These are phyloP conservation scores for Helianthus tuberosus DNA, from an alignment of 129 eudicot genomes.

Conservation along the genomic window DNA sequence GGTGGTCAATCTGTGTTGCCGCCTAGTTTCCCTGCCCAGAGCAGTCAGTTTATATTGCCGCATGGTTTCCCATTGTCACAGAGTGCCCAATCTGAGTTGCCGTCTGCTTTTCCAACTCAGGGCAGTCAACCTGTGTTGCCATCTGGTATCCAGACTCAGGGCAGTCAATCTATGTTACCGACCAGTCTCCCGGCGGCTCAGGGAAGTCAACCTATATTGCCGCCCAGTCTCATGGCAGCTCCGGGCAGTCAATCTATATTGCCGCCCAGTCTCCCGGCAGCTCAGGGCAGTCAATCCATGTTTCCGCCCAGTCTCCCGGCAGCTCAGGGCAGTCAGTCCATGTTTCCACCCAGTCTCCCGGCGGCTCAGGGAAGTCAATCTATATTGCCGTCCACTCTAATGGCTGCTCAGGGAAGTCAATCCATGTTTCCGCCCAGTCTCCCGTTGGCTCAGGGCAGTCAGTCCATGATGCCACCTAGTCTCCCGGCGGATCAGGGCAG, in stretches of 20 bases:
- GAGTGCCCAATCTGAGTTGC: not conserved
- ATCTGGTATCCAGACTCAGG: not conserved
- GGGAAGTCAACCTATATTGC: too few relatives aligned
- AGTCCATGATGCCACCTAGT: not conserved
- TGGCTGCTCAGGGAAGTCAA: conserved; percentile 29
- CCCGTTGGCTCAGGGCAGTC: conserved; percentile 9
- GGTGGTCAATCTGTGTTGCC: too few relatives aligned
- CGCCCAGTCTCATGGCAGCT: conserved; percentile 10
- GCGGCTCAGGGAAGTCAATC: conserved; percentile 16
- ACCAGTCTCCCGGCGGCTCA: too few relatives aligned
- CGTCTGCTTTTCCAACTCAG: not conserved
- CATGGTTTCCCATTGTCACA: too few relatives aligned
- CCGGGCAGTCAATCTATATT: not conserved
- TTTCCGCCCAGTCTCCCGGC: not conserved
- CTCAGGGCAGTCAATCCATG: conserved; percentile 13
- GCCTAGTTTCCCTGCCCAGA: too few relatives aligned
- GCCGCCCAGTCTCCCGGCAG: conserved; percentile 15
- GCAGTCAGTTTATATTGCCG: too few relatives aligned
- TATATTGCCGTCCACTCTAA: conserved; percentile 18
- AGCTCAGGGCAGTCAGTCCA: not conserved
- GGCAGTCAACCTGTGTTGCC: not conserved
- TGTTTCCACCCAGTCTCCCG: not conserved
- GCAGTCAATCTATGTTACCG: not conserved
- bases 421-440: conserved; percentile 24
- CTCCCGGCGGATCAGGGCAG: conserved; percentile 9